Evolutionary conservation across 371 early-diverging fungal genomes (phyloP).

Genomic region (Gilbertella persicaria): DNA sequence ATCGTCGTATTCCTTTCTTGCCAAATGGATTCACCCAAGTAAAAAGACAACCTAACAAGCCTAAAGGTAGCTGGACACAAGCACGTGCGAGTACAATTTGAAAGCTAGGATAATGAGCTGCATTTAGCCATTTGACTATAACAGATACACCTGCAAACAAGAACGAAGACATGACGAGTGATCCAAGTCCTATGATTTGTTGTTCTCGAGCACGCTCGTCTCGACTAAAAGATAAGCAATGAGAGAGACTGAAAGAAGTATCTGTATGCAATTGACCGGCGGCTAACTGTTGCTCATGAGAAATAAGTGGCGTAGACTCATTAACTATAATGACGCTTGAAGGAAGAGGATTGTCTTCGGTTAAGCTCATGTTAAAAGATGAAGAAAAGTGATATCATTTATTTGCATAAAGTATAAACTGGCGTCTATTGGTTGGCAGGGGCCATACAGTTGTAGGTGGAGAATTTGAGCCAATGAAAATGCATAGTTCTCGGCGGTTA

Average conservation of each 20-base stretch:
- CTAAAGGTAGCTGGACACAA: conserved; percentile 61
- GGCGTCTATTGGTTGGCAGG: no score
- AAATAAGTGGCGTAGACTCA: conserved; percentile 26
- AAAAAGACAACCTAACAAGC: conserved; percentile 51
- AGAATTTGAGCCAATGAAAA: no score
- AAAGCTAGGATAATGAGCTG: conserved; percentile 55
- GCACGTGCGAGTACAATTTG: conserved; percentile 75
- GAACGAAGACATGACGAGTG: conserved; percentile 68
- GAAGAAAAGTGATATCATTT: no score
- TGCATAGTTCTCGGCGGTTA: no score
- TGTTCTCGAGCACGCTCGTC: conserved; percentile 4
- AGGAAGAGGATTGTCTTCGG: conserved; percentile 24
- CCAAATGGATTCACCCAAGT: conserved; percentile 61
- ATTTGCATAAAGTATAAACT: no score
- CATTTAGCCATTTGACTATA: conserved; percentile 61
- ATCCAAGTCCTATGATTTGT: conserved; percentile 31
- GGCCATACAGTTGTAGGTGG: no score
- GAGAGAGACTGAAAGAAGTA: conserved; percentile 1
- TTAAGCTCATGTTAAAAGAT: no score
- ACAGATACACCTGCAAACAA: conserved; percentile 70
- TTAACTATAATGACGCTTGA: conserved; percentile 29
- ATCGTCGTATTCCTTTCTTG: conserved; percentile 42
- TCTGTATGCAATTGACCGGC: conserved; percentile 3
- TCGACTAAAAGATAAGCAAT: conserved; percentile 6
- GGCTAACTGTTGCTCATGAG: conserved; percentile 18